Percentiles rank a stretch among this genome's conserved stretches.
These are phyloP conservation scores for Trypethelium eluteriae DNA, from an alignment of 495 filamentous ascomycete species.

Conservation along the genomic window DNA sequence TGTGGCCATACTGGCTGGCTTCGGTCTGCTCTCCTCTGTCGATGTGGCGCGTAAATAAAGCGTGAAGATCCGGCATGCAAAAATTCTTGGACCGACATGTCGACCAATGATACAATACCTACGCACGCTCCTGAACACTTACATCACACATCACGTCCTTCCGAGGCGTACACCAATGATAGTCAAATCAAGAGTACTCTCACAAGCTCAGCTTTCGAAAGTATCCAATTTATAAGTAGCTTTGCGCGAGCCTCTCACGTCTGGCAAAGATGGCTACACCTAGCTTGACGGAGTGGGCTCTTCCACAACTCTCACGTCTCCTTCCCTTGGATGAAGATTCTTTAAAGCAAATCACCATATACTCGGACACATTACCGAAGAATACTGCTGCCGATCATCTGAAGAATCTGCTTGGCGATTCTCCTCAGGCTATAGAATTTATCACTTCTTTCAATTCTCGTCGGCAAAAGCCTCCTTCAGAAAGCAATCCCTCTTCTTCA, in stretches of 20 bases:
- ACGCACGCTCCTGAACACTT: not conserved
- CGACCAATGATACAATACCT: not conserved
- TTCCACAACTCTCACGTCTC: conserved; percentile 64
- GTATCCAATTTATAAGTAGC: too few species aligned
- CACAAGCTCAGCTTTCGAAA: too few species aligned
- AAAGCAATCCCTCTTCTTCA: conserved; percentile 17
- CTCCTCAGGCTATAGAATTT: conserved; percentile 77
- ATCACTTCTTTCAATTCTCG: conserved; percentile 83
- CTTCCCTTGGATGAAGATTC: conserved; percentile 79
- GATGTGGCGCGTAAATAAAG: not conserved
- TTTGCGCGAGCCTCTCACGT: not conserved
- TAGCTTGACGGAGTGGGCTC: conserved; percentile 39
- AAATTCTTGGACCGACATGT: not conserved
- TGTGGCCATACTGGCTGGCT: conserved; percentile 53
- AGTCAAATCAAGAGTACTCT: too few species aligned
- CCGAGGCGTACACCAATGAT: too few species aligned
- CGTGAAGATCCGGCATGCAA: not conserved
- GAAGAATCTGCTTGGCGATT: conserved; percentile 80
- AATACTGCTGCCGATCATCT: conserved; percentile 73
- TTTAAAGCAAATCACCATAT: conserved; percentile 71
- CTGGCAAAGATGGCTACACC: not conserved
- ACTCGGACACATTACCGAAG: conserved; percentile 64
- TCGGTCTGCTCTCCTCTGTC: not conserved
- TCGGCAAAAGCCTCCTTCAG: conserved; percentile 39
- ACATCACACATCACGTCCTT: too few species aligned